A percentile compares a stretch with the other conserved stretches of the same genome.
Conservation (phyloP, 2,329 filamentous ascomycete species). For the Colletotrichum chrysophilum region DNA sequence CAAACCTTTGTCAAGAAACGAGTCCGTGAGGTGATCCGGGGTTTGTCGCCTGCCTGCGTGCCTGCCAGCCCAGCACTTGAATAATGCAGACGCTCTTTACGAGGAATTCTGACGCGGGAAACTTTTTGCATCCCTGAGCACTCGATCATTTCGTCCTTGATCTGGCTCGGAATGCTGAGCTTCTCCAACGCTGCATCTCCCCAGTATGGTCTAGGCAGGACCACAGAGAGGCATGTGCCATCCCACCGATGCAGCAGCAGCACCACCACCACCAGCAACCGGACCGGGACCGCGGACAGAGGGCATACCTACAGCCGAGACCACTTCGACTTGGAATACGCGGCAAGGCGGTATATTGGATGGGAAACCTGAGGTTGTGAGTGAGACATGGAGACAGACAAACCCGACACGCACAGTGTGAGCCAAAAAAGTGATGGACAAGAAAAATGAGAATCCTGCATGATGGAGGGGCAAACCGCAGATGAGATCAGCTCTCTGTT, state of each 20-base stretch:
- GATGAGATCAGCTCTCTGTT: background rate
- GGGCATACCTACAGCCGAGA: background rate
- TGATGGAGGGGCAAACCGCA: background rate
- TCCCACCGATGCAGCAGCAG: slow-evolving; percentile 2
- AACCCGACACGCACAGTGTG: slow-evolving; percentile 6
- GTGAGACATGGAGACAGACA: background rate
- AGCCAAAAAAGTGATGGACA: background rate
- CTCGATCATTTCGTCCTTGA: background rate
- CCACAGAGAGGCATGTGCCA: slow-evolving; percentile 3
- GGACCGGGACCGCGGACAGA: background rate
- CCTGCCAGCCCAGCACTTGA: background rate
- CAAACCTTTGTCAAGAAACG: background rate
- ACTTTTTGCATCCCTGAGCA: background rate
- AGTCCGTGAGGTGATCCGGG: background rate
- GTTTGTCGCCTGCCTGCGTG: background rate
- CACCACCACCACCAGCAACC: background rate
- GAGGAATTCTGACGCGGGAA: background rate
- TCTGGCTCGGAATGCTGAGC: background rate
- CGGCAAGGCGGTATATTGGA: background rate
- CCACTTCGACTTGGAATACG: background rate
- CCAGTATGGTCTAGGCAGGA: background rate
- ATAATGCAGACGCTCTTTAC: background rate
- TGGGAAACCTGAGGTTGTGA: background rate
- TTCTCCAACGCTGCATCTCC: background rate
- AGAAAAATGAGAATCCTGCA: background rate